A percentile compares a stretch with the other conserved stretches of the same genome.
Conservation (phyloP, 306 rosid genomes). For the Prunus davidiana region DNA sequence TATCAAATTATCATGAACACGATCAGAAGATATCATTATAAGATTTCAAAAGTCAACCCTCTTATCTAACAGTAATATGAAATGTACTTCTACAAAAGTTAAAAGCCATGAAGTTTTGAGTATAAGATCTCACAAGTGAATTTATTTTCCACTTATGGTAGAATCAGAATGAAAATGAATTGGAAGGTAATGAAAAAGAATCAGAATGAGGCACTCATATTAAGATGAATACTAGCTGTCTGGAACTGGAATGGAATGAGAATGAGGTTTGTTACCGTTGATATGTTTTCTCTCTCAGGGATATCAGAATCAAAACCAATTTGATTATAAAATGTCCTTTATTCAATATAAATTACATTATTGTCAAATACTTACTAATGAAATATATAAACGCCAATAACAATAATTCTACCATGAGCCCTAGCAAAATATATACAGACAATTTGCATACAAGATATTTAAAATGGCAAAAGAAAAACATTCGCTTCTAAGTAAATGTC, state of each 20-base stretch:
- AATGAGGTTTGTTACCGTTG: background rate
- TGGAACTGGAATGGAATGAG: background rate
- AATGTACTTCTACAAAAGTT: background rate
- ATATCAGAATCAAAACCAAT: background rate
- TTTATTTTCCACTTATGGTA: background rate
- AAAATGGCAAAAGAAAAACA: background rate
- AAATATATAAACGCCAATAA: too few relatives aligned
- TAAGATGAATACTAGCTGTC: too few relatives aligned
- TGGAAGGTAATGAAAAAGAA: background rate
- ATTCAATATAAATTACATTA: too few relatives aligned
- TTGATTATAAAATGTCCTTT: background rate
- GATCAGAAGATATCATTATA: background rate
- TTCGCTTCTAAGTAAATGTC: background rate
- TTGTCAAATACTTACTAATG: background rate
- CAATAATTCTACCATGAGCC: too few relatives aligned
- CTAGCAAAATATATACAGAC: background rate
- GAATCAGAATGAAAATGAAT: background rate
- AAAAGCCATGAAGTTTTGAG: background rate
- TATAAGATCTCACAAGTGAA: background rate
- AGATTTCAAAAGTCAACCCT: background rate
- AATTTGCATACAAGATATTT: background rate
- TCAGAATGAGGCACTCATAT: background rate
- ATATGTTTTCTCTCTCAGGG: background rate
- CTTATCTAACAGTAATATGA: background rate
- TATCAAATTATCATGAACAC: background rate